These are phyloP conservation scores for Solanum hybrid DNA, from an alignment of 305 asterid species.

Conservation along the genomic window DNA sequence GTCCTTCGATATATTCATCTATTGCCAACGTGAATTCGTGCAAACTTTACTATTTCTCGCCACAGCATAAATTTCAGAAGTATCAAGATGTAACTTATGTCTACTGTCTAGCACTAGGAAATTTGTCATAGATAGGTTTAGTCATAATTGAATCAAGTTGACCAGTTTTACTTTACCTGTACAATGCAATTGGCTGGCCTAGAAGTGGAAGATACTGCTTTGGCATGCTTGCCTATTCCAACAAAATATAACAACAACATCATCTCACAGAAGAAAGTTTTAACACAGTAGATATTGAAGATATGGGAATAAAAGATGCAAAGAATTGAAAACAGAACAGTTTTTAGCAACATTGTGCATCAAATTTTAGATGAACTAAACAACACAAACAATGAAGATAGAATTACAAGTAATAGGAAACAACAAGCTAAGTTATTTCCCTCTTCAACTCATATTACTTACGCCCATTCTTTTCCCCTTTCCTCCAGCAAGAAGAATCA, in stretches of 20 bases:
- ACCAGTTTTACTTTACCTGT: conserved; percentile 46
- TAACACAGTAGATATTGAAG: neutral
- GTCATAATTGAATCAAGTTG: neutral
- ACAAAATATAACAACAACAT: conserved; percentile 30
- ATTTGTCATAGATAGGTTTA: neutral
- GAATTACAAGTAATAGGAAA: conserved; percentile 6
- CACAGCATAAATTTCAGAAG: neutral
- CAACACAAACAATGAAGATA: neutral
- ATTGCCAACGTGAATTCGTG: neutral
- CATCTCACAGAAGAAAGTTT: conserved; percentile 9
- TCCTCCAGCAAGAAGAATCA: conserved; percentile 90
- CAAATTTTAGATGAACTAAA: neutral
- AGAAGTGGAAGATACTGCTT: conserved; percentile 98
- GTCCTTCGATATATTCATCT: neutral
- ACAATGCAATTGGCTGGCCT: conserved; percentile 88
- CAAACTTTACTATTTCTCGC: neutral
- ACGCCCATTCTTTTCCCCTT: conserved; percentile 97
- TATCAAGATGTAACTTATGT: neutral
- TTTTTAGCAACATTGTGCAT: neutral
- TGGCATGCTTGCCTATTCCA: conserved; percentile 83
- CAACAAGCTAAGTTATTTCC: neutral
- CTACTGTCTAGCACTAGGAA: neutral
- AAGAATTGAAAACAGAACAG: neutral
- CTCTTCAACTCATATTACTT: conserved; percentile 15
- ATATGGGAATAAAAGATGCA: neutral